phyloP scores from a whole-genome alignment of 305 asterid genomes.

The Fraxinus angustifolia region DNA sequence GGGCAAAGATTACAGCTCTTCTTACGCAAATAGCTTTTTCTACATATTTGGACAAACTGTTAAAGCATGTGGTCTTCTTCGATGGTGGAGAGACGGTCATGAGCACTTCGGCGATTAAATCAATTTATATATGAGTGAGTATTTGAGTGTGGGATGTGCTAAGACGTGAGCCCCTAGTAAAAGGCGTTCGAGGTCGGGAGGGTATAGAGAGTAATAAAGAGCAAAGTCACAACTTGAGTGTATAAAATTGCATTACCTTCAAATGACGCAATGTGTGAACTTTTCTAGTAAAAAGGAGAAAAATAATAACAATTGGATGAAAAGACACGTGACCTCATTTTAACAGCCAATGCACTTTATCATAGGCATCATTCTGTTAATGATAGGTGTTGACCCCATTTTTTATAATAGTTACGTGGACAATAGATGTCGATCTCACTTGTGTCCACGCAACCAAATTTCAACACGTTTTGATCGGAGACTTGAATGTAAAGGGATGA shows the following conservation, averaged over 20 bases:
- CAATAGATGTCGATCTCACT: too few species aligned
- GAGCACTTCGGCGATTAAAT: background rate
- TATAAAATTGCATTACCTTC: background rate
- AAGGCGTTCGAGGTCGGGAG: background rate
- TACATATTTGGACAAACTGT: background rate
- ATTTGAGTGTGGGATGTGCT: background rate
- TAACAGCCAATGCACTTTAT: background rate
- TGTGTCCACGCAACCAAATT: too few species aligned
- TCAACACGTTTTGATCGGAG: too few species aligned
- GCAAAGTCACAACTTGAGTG: background rate
- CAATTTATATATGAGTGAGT: background rate
- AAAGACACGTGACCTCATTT: background rate
- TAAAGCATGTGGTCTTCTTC: background rate
- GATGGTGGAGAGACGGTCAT: background rate
- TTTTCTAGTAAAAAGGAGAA: background rate
- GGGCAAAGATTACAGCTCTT: too few species aligned
- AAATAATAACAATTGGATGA: too few species aligned
- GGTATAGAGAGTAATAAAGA: too few species aligned
- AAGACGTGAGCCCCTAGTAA: background rate
- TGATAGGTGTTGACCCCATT: too few species aligned
- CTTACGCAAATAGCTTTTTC: background rate
- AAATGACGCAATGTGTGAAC: background rate
- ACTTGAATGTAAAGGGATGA: too few species aligned
- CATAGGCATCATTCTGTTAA: background rate
- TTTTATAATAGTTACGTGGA: too few species aligned